These are phyloP conservation scores for Acorus gramineus DNA, from an alignment of 106 monocot species.

Conservation along the genomic window DNA sequence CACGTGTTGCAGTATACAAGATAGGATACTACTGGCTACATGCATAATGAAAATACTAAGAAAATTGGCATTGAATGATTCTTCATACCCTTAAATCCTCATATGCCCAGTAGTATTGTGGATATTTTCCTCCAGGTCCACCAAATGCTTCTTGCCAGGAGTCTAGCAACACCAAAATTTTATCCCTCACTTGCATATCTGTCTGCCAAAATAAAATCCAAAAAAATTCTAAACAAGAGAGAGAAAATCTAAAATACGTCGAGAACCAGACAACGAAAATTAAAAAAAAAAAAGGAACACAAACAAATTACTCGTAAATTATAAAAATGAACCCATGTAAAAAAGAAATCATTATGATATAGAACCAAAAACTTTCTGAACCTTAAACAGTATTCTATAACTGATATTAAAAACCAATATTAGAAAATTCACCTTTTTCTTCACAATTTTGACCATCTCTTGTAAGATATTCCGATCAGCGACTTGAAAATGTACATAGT, in stretches of 20 bases:
- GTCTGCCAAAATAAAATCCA: conserved; percentile 19
- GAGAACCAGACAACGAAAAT: background rate
- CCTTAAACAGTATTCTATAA: background rate
- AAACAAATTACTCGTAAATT: background rate
- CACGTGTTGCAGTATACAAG: too few species aligned
- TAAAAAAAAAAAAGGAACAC: too few species aligned
- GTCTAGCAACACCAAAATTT: conserved; percentile 70
- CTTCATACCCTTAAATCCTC: conserved; percentile 52
- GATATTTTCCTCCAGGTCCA: conserved; percentile 72
- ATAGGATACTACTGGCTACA: too few species aligned
- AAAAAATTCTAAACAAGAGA: background rate
- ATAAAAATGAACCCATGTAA: background rate
- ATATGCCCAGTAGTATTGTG: conserved; percentile 83
- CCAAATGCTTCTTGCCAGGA: conserved; percentile 97
- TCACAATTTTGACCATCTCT: conserved; percentile 88
- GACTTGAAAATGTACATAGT: conserved; percentile 82
- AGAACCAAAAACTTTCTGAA: background rate
- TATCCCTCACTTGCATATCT: conserved; percentile 84
- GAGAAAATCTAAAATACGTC: background rate
- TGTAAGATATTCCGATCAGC: conserved; percentile 68
- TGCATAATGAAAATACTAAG: too few species aligned
- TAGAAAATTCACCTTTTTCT: conserved; percentile 54
- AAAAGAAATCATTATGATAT: too few species aligned
- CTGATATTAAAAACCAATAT: background rate
- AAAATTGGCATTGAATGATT: too few species aligned